Evolutionary conservation across 2,329 filamentous ascomycete species (phyloP), one percentile per base, ranked within the genome.

Genomic region (Ramularia endophylla): DNA sequence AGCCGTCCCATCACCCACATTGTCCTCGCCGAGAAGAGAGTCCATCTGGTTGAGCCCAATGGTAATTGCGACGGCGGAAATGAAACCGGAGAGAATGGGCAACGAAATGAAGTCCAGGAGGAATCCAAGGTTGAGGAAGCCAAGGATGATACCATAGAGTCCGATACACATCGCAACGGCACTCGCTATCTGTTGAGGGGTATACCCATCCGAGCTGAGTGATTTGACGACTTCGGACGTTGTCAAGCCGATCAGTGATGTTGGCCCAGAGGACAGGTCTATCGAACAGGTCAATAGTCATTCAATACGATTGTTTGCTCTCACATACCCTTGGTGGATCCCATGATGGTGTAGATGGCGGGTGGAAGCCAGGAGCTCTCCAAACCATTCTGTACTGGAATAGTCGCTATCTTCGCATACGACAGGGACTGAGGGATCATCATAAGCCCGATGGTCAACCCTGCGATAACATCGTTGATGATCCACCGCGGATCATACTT

Each of bases 21-120:
- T 65, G 8, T 65, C 47, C 37, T 77, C 69, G 8, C 79, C 79
- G 2, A 83, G 71, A 0, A 83, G 70, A 1, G 74, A 75, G 3
- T 70, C 75, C 41, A 83, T 71, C 56, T 83, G 80, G n/a, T 77
- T 78, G 36, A 81, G 72, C 16, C 77, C 73, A 54, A 83, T 83
- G 20, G 77, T 79, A 35, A 83, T 74, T 17, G 78, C 80, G 1
- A 80, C 78, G 2, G 79, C 78, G 0, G 78, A 80, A 51, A 83
- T 80, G 63, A 82, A 83, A 4, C 80, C 80, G 5, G 70, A 77
- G 1, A 83, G 68, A 1, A 83, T 76, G 0, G 79, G 79, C 1
- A 79, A 69, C 0, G 79, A 81, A 50, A 83, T 76, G 51, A 81
- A 83, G 45, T 83, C 78, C 15, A 83, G 68, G 17, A 52, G 35